A percentile compares a stretch with the other conserved stretches of the same genome.
These are phyloP conservation scores for Zizania palustris DNA, from an alignment of 202 grass and related monocot species.

Conservation along the genomic window DNA sequence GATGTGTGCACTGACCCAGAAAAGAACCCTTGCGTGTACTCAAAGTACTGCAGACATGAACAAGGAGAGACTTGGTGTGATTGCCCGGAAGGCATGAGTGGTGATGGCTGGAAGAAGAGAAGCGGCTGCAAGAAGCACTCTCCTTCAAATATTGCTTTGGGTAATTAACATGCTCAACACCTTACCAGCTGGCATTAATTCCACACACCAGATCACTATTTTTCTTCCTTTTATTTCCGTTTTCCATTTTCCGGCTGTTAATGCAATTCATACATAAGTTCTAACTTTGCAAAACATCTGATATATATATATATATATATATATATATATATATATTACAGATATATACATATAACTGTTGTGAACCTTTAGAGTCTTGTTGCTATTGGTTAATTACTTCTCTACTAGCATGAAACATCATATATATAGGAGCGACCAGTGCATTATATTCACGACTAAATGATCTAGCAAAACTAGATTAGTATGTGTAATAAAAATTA, in stretches of 20 bases:
- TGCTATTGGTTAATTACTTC: not conserved
- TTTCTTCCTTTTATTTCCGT: no score
- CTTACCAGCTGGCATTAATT: not conserved
- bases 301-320: no score
- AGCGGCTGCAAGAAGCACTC: conserved; percentile 21
- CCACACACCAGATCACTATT: not conserved
- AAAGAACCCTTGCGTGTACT: conserved; percentile 30
- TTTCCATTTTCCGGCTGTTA: not conserved
- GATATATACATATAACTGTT: not conserved
- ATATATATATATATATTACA: no score
- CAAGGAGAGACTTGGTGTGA: conserved; percentile 1
- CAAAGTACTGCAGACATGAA: not conserved
- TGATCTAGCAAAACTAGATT: not conserved
- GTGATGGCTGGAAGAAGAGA: conserved; percentile 25
- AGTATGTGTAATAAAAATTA: not conserved
- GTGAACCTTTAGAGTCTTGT: not conserved
- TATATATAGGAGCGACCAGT: not conserved
- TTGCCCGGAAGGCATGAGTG: conserved; percentile 46
- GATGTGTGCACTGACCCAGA: conserved; percentile 24
- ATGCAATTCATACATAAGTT: not conserved
- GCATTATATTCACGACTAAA: not conserved
- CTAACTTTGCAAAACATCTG: not conserved
- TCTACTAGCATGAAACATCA: not conserved
- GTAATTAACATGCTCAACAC: conserved; percentile 33
- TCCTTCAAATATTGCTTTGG: conserved; percentile 27